Conservation (phyloP, 345 rosid genomes). For the Eucalyptus marginata region DNA sequence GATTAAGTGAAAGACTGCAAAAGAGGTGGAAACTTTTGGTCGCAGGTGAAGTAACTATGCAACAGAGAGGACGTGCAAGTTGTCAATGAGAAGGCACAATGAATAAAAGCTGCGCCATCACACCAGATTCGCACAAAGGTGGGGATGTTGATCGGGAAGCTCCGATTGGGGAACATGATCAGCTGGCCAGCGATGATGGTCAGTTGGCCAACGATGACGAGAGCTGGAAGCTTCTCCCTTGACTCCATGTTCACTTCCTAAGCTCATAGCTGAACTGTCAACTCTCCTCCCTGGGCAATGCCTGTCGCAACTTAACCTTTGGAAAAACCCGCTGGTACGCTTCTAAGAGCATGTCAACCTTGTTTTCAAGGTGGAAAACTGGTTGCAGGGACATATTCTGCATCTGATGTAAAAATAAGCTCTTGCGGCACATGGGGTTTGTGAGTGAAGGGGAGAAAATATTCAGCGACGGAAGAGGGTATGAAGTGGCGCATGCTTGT, state of each 20-base stretch:
- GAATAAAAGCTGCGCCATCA: background rate
- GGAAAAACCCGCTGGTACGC: background rate
- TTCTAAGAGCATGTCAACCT: background rate
- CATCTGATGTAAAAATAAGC: background rate
- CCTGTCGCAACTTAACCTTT: background rate
- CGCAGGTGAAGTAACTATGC: background rate
- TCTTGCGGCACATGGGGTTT: background rate
- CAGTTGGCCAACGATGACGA: background rate
- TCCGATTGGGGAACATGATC: background rate
- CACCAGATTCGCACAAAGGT: background rate
- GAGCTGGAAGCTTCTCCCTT: background rate
- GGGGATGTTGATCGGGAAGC: background rate
- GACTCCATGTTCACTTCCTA: background rate
- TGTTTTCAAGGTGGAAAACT: background rate
- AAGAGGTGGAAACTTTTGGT: background rate
- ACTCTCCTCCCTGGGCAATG: background rate
- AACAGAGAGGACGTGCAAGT: background rate
- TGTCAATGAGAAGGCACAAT: background rate
- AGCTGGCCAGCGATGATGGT: background rate
- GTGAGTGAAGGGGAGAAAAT: too few species aligned
- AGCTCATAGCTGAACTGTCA: background rate
- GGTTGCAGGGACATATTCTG: background rate
- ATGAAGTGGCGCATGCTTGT: background rate
- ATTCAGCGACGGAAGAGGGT: too few species aligned
- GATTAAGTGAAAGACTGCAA: background rate